Evolutionary conservation across 192 early-diverging fungal genomes (phyloP).

Genomic region (Backusella psychrophila): DNA sequence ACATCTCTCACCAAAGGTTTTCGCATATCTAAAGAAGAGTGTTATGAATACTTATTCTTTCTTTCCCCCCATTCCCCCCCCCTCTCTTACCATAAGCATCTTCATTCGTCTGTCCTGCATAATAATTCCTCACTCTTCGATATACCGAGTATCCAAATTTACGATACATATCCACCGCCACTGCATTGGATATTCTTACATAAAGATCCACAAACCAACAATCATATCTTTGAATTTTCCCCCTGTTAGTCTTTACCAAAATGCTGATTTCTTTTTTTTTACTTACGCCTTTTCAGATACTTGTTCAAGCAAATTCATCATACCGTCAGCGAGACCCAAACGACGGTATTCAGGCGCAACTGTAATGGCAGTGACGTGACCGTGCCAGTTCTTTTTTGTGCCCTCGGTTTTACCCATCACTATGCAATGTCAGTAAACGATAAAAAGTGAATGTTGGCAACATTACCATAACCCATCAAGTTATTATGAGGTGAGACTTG

Average conservation of each 20-base stretch:
- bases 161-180: conserved; percentile 92
- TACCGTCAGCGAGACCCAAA: conserved; percentile 81
- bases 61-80: not conserved
- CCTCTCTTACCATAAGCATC: conserved; percentile 75
- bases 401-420: conserved; percentile 99
- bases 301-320: conserved; percentile 89
- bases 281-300: conserved; percentile 83
- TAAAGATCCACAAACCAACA: conserved; percentile 96
- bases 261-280: not conserved
- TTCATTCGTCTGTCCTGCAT: conserved; percentile 70
- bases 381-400: conserved; percentile 86
- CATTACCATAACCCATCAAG: conserved; percentile 84
- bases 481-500: conserved; percentile 69
- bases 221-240: conserved; percentile 59
- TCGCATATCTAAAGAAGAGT: conserved; percentile 78
- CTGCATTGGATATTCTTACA: conserved; percentile 87
- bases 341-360: conserved; percentile 95
- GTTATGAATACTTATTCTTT: not conserved
- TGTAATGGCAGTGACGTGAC: conserved; percentile 97
- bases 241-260: not conserved
- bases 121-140: conserved; percentile 86
- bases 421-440: not conserved
- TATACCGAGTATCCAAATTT: conserved; percentile 91
- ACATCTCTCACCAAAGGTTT: conserved; percentile 88
- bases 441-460: too few relatives aligned